These are phyloP conservation scores for Danielozyma ontarioensis DNA, from an alignment of 805 yeast genomes.

Conservation along the genomic window DNA sequence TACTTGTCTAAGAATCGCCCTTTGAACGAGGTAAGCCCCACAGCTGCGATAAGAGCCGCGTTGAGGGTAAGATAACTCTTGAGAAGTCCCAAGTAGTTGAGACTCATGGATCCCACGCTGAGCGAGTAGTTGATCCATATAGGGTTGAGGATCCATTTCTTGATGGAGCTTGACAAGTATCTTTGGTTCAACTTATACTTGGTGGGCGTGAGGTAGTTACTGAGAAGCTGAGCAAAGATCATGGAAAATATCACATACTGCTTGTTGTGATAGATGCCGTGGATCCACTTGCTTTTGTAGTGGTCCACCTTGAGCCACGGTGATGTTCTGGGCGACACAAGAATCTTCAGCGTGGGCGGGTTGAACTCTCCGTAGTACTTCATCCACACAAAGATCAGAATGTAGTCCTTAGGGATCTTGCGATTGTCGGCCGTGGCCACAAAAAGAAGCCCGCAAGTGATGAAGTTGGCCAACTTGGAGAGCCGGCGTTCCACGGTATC, in stretches of 20 bases:
- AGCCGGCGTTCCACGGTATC: slow-evolving; percentile 11
- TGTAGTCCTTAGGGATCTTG: slow-evolving; percentile 33
- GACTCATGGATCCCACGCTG: slow-evolving; percentile 16
- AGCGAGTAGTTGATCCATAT: slow-evolving; percentile 36
- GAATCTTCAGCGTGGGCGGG: slow-evolving; percentile 27
- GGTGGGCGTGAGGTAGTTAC: slow-evolving; percentile 38
- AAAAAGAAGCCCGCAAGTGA: slow-evolving; percentile 19
- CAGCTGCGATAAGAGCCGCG: slow-evolving; percentile 11
- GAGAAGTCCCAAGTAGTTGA: slow-evolving; percentile 26
- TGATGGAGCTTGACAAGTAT: slow-evolving; percentile 29
- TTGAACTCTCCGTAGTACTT: slow-evolving; percentile 26
- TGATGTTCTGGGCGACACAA: slow-evolving; percentile 22
- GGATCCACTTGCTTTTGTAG: slow-evolving; percentile 15
- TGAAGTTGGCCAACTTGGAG: slow-evolving; percentile 17
- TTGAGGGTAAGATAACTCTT: slow-evolving; percentile 24
- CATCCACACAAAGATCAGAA: slow-evolving; percentile 27
- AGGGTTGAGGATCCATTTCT: slow-evolving; percentile 29
- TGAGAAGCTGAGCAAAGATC: slow-evolving; percentile 34
- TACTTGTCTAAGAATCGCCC: slow-evolving; percentile 16
- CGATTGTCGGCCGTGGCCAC: slow-evolving; percentile 20
- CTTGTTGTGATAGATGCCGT: slow-evolving; percentile 21
- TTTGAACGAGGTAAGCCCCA: slow-evolving; percentile 16
- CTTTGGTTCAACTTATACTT: slow-evolving; percentile 28
- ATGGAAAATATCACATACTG: slow-evolving; percentile 30
- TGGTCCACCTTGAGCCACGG: slow-evolving; percentile 19